Base-by-base conservation (phyloP, 208 protist genomes). In the Crithidia thermophila region DNA sequence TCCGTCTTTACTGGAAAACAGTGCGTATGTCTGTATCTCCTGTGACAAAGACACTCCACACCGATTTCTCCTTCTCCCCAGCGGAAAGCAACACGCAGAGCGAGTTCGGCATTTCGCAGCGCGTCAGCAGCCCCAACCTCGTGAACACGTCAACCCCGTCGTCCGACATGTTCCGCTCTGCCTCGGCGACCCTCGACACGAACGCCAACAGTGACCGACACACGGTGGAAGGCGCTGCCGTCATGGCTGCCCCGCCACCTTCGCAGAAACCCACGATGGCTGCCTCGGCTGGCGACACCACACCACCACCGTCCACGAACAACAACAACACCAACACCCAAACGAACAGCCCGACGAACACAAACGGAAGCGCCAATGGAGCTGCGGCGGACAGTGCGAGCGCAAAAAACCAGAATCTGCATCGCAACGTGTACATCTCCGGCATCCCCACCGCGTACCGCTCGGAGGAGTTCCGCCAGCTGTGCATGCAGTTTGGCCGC, bases 401-500 rank as follows among this genome's bases (percentile, higher is more conserved):
- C 5, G 23, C 16, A 4, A 61, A 34, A 25, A 83, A 75, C 30
- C 34, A 33, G 4, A 75, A 84, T 6, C 73, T 83, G 56, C 79
- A 68, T n/a, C 81, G 85, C 68, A 92, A 92, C 58, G 86, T 92
- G 56, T 92, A 92, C 68, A 75, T 92, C 70, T 87, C 77, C 13
- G 82, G 82, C 36, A 73, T 92, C 31, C 80, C 86, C 0, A 59
- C 81, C 9, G 67, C 39, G 16, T 83, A 76, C 63, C 64, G 68
- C 45, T 77, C 80, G 9, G 53, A 80, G 21, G 77, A 86, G 31
- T 85, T 92, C 40, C 82, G 86, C 4, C 72, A 88, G 36, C 39
- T 92, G 25, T 88, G 82, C 52, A 75, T 85, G 73, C 56, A 62
- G 51, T 92, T 81, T 37, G 86, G 86, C 23, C 77, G 72, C 4